Evolutionary conservation across 371 early-diverging fungal species (phyloP).

Genomic region (Syncephalastrum monosporum): DNA sequence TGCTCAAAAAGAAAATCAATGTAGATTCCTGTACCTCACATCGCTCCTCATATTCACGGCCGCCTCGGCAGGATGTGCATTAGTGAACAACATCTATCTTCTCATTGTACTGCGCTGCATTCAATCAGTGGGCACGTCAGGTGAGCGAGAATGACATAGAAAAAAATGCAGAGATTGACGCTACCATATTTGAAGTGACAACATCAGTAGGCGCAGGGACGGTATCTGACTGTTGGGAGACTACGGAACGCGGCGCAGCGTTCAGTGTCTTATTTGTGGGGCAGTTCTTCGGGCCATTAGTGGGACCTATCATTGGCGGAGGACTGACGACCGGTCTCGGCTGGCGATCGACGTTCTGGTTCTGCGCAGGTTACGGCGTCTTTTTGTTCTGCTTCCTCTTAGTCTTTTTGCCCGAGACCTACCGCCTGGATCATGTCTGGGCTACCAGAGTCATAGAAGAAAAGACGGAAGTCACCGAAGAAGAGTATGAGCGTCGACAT

Average conservation of each 20-base stretch:
- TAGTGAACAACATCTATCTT: conserved; percentile 46
- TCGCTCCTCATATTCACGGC: conserved; percentile 53
- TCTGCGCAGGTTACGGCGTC: conserved; percentile 60
- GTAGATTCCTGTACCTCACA: conserved; percentile 51
- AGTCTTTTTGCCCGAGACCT: conserved; percentile 72
- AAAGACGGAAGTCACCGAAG: not conserved
- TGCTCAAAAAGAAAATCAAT: too few relatives aligned
- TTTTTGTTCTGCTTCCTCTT: conserved; percentile 53
- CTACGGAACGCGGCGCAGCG: conserved; percentile 37
- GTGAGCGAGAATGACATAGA: conserved; percentile 17
- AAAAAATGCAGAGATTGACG: not conserved
- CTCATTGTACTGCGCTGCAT: conserved; percentile 60
- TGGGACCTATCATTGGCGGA: conserved; percentile 46
- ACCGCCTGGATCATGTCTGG: conserved; percentile 44
- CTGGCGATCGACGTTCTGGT: conserved; percentile 72
- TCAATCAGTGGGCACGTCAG: conserved; percentile 68
- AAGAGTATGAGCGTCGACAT: too few relatives aligned
- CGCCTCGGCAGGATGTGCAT: conserved; percentile 62
- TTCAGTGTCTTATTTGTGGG: conserved; percentile 56
- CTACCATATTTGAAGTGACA: conserved; percentile 17
- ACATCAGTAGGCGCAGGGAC: conserved; percentile 46
- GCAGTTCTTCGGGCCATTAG: conserved; percentile 54
- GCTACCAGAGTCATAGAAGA: conserved; percentile 5
- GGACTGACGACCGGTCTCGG: conserved; percentile 39
- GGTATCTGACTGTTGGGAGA: conserved; percentile 39